Evolutionary conservation across 352 stramenopile species (phyloP), one percentile per base, ranked within the genome.

Genomic region (Phytophthora chlamydospora): DNA sequence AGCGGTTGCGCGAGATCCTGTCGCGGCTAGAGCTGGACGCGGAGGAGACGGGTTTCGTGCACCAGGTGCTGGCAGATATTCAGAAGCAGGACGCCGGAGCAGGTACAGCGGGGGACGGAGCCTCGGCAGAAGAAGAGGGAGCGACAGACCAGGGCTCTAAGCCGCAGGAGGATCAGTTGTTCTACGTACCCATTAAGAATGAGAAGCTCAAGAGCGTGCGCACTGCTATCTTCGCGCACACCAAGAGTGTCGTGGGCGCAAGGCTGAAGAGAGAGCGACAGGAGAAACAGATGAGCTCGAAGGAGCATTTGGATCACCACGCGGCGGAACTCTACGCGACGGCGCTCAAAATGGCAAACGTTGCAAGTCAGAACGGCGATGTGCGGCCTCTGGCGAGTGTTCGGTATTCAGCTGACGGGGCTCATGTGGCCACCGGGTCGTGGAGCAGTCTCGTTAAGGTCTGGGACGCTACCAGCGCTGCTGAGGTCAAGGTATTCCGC

Each of bases 341-440:
- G 5, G 65, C 78, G 9, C 44, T 80, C 24, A 83, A 83, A 50
- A 90, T 98, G 68, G 79, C 80, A 6, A 89, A 98, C 50, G 72
- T 97, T 45, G 90, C 88, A 36, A 98, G 93, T 65, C 97, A 99
- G 61, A 98, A 98, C 65, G 97, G 88, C 29, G 97, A 98, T 70
- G 86, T 94, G 19, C 76, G 97, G 19, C 92, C 95, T 12, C 68
- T 99, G 7, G 85, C 91, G n/a, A 74, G 58, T 33, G 83, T 95
- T 19, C 58, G 76, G 32, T 95, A 78, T 65, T 83, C 86, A 0
- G 57, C 58, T 12, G 83, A 96, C 62, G 78, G 76, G 10, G 71
- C 70, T 31, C 69, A 87, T 50, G 68, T 95, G 5, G 85, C 89
- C 6, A 98, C 95, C 1, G 97, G 90, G 1, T 97, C 94, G 38